These are phyloP conservation scores for Phialocephala sp. DNA, from an alignment of 2,329 filamentous ascomycete genomes.

Conservation along the genomic window DNA sequence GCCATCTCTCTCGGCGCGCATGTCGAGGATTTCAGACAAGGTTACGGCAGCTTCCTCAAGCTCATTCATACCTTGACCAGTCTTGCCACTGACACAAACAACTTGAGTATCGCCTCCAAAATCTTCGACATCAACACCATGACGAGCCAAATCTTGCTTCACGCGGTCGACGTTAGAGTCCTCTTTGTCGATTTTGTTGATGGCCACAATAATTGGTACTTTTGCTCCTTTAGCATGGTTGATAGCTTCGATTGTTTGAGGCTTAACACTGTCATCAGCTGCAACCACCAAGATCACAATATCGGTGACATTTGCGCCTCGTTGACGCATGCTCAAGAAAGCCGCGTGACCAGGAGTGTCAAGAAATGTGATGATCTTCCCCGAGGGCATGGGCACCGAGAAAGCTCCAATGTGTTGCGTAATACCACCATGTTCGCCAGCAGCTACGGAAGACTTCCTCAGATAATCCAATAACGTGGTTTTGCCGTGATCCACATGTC, in stretches of 20 bases:
- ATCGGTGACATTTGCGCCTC: conserved; percentile 94
- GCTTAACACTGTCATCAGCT: conserved; percentile 96
- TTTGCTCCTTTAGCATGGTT: conserved; percentile 88
- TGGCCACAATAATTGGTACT: conserved; percentile 95
- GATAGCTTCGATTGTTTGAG: conserved; percentile 93
- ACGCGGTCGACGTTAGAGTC: conserved; percentile 81
- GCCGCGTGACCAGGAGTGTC: conserved; percentile 97
- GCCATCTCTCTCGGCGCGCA: conserved; percentile 78
- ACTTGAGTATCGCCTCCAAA: conserved; percentile 94
- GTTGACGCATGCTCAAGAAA: conserved; percentile 93
- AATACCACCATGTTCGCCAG: conserved; percentile 92
- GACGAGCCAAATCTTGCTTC: conserved; percentile 81
- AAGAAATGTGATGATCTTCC: conserved; percentile 92
- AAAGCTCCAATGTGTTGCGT: conserved; percentile 99
- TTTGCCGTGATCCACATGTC: conserved; percentile 98
- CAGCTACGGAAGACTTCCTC: conserved; percentile 89
- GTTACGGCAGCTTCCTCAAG: conserved; percentile 90
- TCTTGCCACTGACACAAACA: conserved; percentile 90
- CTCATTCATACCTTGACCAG: conserved; percentile 87
- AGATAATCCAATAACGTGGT: conserved; percentile 94
- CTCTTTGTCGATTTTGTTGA: conserved; percentile 95
- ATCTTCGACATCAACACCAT: conserved; percentile 92
- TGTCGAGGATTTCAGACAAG: conserved; percentile 87
- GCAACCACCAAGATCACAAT: conserved; percentile 96
- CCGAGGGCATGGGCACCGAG: conserved; percentile 83